Evolutionary conservation across 306 rosid species (phyloP), one percentile per base, ranked within the genome.

Genomic region (Prunus davidiana): DNA sequence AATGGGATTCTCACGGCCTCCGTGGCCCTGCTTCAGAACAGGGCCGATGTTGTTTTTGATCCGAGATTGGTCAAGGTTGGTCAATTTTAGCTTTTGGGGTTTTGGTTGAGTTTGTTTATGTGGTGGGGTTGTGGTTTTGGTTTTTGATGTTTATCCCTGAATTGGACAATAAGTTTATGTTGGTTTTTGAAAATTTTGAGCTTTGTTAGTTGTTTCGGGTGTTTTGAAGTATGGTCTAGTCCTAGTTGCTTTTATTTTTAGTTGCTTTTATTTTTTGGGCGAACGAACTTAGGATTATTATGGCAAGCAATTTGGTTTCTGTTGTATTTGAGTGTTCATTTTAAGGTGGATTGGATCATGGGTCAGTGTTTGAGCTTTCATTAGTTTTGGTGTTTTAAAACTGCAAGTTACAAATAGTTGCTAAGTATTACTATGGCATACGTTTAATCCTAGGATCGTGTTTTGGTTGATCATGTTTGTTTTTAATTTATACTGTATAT

Each of bases 11-110:
- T 84, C 52, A 77, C 58, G 24, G 99, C 96, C 51, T 88, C 99
- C 11, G 99, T 95, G 10, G 97, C 99, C 0, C 76, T 95, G 70
- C 96, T 92, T 50, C 99, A 95, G 92, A 95, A 87, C 78, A 88
- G 81, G 83, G 99, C 99, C 45, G 89, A 95, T 72, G 97, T 95
- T n/a, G 86, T 85, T 76, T 95, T 89, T 74, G 89, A 92, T 79
- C 85, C 92, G 1, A 81, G 80, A 82, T 86, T 89, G 62, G 82
- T 92, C 78, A 86, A 90, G 97, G 98, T 94, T 83, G 51, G 86
- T 76, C 47, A 52, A 64, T 27, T 54, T 64, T 34, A 52, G 32
- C 60, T 68, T 43, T 73, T 71, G 22, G 6, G 32, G 50, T 68
- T 43, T 73, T 71, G 22, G 6, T 69, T n/a, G 19, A 1, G 32